These are phyloP conservation scores for Phytopythium kandeliae DNA, from an alignment of 352 stramenopile species.

Conservation along the genomic window DNA sequence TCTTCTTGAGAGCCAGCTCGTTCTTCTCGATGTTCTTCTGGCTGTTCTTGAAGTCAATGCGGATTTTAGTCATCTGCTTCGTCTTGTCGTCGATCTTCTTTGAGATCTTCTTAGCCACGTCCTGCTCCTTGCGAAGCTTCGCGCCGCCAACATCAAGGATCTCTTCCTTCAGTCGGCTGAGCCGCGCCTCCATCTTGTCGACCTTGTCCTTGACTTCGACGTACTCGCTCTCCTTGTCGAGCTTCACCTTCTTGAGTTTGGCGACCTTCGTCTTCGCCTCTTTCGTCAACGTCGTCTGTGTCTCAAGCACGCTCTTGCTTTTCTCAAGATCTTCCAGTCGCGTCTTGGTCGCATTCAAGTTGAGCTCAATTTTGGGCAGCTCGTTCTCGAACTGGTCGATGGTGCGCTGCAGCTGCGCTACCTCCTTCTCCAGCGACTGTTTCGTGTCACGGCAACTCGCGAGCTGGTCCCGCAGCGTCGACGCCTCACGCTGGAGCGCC, in stretches of 20 bases:
- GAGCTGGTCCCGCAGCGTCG: constrained; percentile 39
- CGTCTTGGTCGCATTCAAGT: constrained; percentile 59
- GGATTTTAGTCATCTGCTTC: constrained; percentile 85
- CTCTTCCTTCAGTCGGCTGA: constrained; percentile 91
- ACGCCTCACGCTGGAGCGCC: constrained; percentile 52
- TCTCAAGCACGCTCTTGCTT: constrained; percentile 65
- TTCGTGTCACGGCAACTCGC: constrained; percentile 61
- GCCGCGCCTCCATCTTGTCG: constrained; percentile 62
- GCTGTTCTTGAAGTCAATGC: constrained; percentile 77
- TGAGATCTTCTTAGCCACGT: constrained; percentile 74
- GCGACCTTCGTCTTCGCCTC: constrained; percentile 86
- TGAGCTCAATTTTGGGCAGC: constrained; percentile 89
- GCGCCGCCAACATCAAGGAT: constrained; percentile 94
- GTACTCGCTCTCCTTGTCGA: constrained; percentile 87
- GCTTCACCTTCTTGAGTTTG: constrained; percentile 79
- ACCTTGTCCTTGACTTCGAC: constrained; percentile 57
- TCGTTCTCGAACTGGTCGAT: constrained; percentile 90
- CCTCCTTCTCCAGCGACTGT: constrained; percentile 76
- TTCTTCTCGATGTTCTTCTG: constrained; percentile 82
- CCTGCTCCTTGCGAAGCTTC: constrained; percentile 93
- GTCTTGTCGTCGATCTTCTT: constrained; percentile 86
- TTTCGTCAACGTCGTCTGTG: constrained; percentile 82
- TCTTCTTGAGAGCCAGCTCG: constrained; percentile 43
- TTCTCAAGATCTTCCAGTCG: constrained; percentile 56
- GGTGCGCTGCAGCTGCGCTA: constrained; percentile 71